Evolutionary conservation across 352 stramenopile genomes (phyloP).

Genomic region (Pythium guiyangense): DNA sequence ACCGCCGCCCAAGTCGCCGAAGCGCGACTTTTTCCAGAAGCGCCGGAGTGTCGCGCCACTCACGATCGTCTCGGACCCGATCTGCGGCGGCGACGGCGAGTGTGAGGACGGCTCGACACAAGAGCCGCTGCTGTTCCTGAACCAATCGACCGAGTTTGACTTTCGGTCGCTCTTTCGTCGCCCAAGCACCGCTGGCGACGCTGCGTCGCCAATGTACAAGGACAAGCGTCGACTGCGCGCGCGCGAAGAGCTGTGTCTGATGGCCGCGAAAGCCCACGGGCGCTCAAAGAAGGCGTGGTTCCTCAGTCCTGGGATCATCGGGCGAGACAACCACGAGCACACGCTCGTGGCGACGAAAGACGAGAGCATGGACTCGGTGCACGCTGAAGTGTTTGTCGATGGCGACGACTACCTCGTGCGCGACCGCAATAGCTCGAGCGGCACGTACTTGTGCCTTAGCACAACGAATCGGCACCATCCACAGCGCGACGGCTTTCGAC

Average conservation of each 20-base stretch:
- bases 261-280: conserved; percentile 26
- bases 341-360: conserved; percentile 51
- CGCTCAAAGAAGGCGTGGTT: conserved; percentile 58
- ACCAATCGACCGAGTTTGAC: conserved; percentile 22
- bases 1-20: not conserved
- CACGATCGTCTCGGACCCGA: not conserved
- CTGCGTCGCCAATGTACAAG: not conserved
- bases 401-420: conserved; percentile 63
- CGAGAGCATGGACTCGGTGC: conserved; percentile 52
- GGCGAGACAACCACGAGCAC: conserved; percentile 46
- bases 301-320: conserved; percentile 49
- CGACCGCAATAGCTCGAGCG: conserved; percentile 38
- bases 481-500: conserved; percentile 62
- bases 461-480: conserved; percentile 63
- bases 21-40: conserved; percentile 16
- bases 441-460: conserved; percentile 65
- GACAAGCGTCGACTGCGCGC: conserved; percentile 29
- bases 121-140: conserved; percentile 26
- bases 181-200: conserved; percentile 4
- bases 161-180: conserved; percentile 24
- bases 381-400: conserved; percentile 51
- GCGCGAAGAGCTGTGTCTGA: conserved; percentile 56
- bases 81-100: not conserved
- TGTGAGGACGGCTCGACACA: conserved; percentile 4
- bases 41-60: conserved; percentile 13